Conservation (phyloP, 306 rosid genomes). For the Canavalia ensiformis region DNA sequence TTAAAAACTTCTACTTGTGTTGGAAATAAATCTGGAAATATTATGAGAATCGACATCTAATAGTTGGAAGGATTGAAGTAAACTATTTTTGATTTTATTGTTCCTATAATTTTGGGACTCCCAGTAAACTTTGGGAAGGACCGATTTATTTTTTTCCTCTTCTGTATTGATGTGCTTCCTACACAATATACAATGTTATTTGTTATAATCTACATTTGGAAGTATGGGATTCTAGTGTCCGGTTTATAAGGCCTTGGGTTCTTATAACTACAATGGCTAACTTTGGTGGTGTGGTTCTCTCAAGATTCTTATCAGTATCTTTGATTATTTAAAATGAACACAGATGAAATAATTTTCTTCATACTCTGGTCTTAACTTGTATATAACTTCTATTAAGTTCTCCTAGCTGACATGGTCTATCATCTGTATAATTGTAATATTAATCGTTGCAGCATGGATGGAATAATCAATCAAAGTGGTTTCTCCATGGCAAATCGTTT, state of each 20-base stretch:
- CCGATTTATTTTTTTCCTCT: not conserved
- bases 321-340: not conserved
- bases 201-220: too few relatives aligned
- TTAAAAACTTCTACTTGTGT: not conserved
- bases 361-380: not conserved
- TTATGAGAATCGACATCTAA: not conserved
- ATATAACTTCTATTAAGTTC: conserved; percentile 13
- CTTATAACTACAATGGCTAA: too few relatives aligned
- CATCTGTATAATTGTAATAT: conserved; percentile 35
- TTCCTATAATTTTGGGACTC: not conserved
- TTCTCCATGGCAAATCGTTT: too few relatives aligned
- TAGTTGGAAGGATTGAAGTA: not conserved
- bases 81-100: not conserved
- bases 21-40: not conserved
- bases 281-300: too few relatives aligned
- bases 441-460: conserved; percentile 30
- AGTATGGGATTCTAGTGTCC: too few relatives aligned
- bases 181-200: too few relatives aligned
- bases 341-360: not conserved
- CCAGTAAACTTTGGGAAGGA: not conserved
- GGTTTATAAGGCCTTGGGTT: too few relatives aligned
- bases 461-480: not conserved
- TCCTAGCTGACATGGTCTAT: not conserved
- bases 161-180: not conserved
- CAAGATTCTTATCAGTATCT: not conserved